phyloP scores from a whole-genome alignment of 2,329 filamentous ascomycete genomes.

The Aspergillus ochraceus region DNA sequence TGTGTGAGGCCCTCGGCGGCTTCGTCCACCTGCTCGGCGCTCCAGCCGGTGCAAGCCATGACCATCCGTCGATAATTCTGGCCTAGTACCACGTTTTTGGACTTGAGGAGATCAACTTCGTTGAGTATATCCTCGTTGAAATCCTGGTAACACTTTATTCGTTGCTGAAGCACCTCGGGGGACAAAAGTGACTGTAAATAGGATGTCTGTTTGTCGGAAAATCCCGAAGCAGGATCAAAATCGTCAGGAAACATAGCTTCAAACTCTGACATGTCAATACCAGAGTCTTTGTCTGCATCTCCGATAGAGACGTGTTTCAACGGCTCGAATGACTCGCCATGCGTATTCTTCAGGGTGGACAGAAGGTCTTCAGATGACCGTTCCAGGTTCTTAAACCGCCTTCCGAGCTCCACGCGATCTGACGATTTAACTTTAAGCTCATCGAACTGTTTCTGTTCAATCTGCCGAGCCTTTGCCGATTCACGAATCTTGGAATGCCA shows the following conservation, averaged over 20 bases:
- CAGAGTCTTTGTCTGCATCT: constrained; percentile 48
- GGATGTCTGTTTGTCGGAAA: constrained; percentile 43
- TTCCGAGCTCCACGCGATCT: constrained; percentile 62
- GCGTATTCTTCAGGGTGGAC: constrained; percentile 50
- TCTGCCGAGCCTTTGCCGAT: constrained; percentile 74
- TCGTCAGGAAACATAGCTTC: constrained; percentile 37
- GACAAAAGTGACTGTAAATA: constrained; percentile 58
- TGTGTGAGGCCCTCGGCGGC: constrained; percentile 76
- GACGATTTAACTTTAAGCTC: constrained; percentile 65
- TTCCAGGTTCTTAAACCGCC: constrained; percentile 76
- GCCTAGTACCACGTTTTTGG: constrained; percentile 79
- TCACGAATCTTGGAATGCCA: constrained; percentile 79
- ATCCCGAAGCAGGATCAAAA: constrained; percentile 43
- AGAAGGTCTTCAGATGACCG: constrained; percentile 72
- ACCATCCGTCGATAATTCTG: constrained; percentile 87
- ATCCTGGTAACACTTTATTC: constrained; percentile 67
- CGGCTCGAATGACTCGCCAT: constrained; percentile 44
- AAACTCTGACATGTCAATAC: constrained; percentile 37
- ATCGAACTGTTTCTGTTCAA: constrained; percentile 73
- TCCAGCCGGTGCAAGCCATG: constrained; percentile 77
- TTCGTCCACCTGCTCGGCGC: constrained; percentile 75
- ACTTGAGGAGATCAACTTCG: constrained; percentile 70
- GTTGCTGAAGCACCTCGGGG: constrained; percentile 62
- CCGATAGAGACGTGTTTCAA: constrained; percentile 49
- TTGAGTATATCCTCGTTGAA: constrained; percentile 68